A percentile compares a stretch with the other conserved stretches of the same genome.
Evolutionary conservation across 345 rosid species (phyloP).

Genomic region (Arabis alpina): DNA sequence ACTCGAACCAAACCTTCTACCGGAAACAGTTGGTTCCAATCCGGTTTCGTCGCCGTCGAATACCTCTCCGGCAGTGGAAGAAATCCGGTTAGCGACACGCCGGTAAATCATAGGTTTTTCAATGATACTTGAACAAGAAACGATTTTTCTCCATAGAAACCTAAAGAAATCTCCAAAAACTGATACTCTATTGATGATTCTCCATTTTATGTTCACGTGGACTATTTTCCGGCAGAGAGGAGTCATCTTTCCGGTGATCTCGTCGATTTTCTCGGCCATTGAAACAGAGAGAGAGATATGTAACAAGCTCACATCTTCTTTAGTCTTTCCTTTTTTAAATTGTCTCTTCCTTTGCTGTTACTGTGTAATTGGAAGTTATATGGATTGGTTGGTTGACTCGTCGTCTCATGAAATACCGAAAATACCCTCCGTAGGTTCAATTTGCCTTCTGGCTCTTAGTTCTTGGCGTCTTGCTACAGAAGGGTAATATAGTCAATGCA

Average conservation of each 20-base stretch:
- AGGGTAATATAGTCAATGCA: slow-evolving; percentile 21
- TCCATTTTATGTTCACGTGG: slow-evolving; percentile 62
- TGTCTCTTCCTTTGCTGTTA: slow-evolving; percentile 26
- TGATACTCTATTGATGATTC: slow-evolving; percentile 58
- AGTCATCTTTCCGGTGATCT: slow-evolving; percentile 57
- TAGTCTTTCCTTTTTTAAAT: not conserved
- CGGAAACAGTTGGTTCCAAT: slow-evolving; percentile 33
- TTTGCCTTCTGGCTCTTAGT: not conserved
- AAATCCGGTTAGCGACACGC: slow-evolving; percentile 49
- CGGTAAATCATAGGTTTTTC: slow-evolving; percentile 66
- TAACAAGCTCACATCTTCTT: slow-evolving; percentile 26
- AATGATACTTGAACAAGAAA: slow-evolving; percentile 61
- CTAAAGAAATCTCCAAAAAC: slow-evolving; percentile 65
- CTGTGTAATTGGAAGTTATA: slow-evolving; percentile 38
- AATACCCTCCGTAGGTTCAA: not conserved
- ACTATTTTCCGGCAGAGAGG: slow-evolving; percentile 58
- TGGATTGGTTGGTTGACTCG: slow-evolving; percentile 38
- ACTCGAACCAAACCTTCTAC: slow-evolving; percentile 46
- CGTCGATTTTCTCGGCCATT: slow-evolving; percentile 49
- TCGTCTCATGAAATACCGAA: not conserved
- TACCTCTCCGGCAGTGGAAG: slow-evolving; percentile 46
- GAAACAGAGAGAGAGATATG: slow-evolving; percentile 28
- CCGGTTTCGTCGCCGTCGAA: slow-evolving; percentile 29
- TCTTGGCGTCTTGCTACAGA: not conserved
- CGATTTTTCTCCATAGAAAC: slow-evolving; percentile 74